A percentile compares a stretch with the other conserved stretches of the same genome.
phyloP scores from a whole-genome alignment of 129 eudicot species.

The Flaveria bidentis region DNA sequence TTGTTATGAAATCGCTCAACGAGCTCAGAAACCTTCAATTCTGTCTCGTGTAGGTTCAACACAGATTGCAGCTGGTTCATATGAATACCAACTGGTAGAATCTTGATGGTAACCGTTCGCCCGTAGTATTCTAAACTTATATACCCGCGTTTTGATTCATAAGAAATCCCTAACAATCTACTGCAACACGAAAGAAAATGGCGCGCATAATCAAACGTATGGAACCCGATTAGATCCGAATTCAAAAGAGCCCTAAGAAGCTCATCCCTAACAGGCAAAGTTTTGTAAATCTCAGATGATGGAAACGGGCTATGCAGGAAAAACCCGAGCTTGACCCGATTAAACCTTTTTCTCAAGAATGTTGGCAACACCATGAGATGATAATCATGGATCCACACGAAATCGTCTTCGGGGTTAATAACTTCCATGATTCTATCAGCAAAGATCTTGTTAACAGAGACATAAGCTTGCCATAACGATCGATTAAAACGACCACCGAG shows the following conservation, averaged over 20 bases:
- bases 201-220: conserved; percentile 83
- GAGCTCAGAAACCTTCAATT: conserved; percentile 66
- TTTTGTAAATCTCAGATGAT: conserved; percentile 74
- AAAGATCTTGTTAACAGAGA: conserved; percentile 81
- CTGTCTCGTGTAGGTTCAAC: conserved; percentile 63
- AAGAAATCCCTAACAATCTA: conserved; percentile 67
- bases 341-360: conserved; percentile 71
- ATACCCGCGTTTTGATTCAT: conserved; percentile 84
- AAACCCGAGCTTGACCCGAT: conserved; percentile 80
- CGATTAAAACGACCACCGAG: conserved; percentile 84
- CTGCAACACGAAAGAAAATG: conserved; percentile 87
- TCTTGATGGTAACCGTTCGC: conserved; percentile 73
- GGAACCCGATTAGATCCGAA: conserved; percentile 83
- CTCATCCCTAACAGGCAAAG: conserved; percentile 79
- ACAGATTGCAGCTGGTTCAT: conserved; percentile 75
- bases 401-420: conserved; percentile 87
- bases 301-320: conserved; percentile 88
- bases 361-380: conserved; percentile 89
- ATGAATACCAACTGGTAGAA: conserved; percentile 83
- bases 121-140: conserved; percentile 85
- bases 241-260: conserved; percentile 69
- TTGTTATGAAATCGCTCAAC: conserved; percentile 45
- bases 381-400: conserved; percentile 87
- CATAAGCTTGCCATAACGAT: conserved; percentile 84
- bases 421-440: conserved; percentile 92